Base-by-base conservation (phyloP, 2,329 filamentous ascomycete species). In the Coniochaeta sp. region DNA sequence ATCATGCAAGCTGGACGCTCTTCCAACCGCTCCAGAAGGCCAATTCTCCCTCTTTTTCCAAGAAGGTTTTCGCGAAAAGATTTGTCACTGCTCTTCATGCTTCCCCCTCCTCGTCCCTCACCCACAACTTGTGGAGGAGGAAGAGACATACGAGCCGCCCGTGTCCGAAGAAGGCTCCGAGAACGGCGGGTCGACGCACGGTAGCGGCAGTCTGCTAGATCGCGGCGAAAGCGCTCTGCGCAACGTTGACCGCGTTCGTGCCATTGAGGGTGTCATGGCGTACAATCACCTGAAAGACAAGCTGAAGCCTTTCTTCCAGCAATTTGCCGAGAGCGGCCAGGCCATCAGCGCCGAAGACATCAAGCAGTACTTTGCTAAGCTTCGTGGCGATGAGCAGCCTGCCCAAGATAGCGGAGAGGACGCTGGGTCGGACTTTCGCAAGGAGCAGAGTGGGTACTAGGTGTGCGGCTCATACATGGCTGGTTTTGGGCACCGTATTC, bases 281-380 rank as follows among this genome's bases (percentile, higher is more conserved):
- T 99, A 98, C 75, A 97, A 98, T 69, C 89, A 96, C 68, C 82
- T 99, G 62, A 95, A 96, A 70, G 93, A 98, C 70, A 93, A 93
- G 71, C 86, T 99, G n/a, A 96, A 93, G 79, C 88, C 88, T 0
- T 98, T 99, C 72, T 85, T 99, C 68, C 87, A 93, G 74, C 89
- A 96, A 50, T 99, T 96, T 72, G 95, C 95, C 0, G 91, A 97
- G 71, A 96, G 89, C 64, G 93, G 93, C 1, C 79, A 90, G 73
- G 87, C 90, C 0, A 93, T 99, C 24, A 88, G 91, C 1, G 93
- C 93, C 1, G 95, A 99, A 70, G 93, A 98, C 74, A 95, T 99
- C 74, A 99, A 97, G 74, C 85, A 85, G 1, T 96, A 97, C 72
- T 99, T 99, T 81, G 93, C 93, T 58, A 93, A 95, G 77, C 76